phyloP scores from a whole-genome alignment of 139 green algal species.

The Volvox reticuliferus region DNA sequence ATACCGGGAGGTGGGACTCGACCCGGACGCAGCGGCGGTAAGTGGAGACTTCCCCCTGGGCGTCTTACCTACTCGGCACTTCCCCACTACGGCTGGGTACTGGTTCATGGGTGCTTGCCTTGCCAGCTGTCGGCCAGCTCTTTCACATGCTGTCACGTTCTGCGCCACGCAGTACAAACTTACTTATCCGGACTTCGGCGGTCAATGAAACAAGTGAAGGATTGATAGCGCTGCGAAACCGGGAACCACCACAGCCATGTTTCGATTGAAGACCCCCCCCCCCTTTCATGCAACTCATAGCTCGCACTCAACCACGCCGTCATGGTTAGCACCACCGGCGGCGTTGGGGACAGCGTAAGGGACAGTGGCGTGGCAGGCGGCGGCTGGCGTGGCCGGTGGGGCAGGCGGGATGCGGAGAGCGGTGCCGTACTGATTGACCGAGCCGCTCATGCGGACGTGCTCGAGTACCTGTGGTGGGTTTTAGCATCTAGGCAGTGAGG shows the following conservation, averaged over 20 bases:
- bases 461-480: slow-evolving; percentile 56
- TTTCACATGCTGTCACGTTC: no score
- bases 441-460: slow-evolving; percentile 60
- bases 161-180: no score
- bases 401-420: slow-evolving; percentile 60
- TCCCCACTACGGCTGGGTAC: no score
- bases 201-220: no score
- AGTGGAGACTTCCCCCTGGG: neutral
- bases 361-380: neutral
- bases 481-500: neutral
- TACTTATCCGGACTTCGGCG: no score
- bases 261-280: no score
- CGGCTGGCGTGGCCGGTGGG: neutral
- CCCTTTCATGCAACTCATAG: neutral
- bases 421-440: slow-evolving; percentile 70
- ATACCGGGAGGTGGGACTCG: slow-evolving; percentile 18
- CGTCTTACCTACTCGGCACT: no score
- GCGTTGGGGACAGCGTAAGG: neutral
- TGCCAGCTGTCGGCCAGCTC: no score
- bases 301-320: neutral
- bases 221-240: no score
- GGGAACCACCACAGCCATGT: no score
- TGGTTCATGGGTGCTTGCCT: no score
- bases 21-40: neutral
- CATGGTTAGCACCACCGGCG: neutral